A percentile compares a stretch with the other conserved stretches of the same genome.
Evolutionary conservation across 345 rosid genomes (phyloP).

Genomic region (Barbarea vulgaris): DNA sequence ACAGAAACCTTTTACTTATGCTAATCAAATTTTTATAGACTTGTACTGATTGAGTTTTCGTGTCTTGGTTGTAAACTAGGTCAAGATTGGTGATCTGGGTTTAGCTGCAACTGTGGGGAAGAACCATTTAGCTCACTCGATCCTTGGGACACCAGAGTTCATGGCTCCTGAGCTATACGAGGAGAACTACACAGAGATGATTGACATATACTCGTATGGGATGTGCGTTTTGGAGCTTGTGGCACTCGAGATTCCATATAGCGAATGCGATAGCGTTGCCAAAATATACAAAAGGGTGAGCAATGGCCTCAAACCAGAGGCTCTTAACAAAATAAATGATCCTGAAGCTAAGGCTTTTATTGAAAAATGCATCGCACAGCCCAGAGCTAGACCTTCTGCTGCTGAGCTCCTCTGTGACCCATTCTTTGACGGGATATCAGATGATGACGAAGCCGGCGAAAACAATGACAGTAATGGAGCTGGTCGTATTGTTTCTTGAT

Average conservation of each 20-base stretch:
- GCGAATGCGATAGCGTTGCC: conserved; percentile 74
- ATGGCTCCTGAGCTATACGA: conserved; percentile 96
- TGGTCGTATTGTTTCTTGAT: conserved; percentile 30
- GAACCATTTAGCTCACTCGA: conserved; percentile 72
- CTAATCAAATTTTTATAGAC: background rate
- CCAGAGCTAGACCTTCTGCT: conserved; percentile 71
- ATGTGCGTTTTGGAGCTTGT: conserved; percentile 90
- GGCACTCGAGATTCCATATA: conserved; percentile 71
- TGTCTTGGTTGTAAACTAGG: conserved; percentile 42
- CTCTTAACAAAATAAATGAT: conserved; percentile 62
- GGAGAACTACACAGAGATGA: conserved; percentile 75
- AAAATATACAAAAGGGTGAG: conserved; percentile 82
- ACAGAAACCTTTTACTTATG: background rate
- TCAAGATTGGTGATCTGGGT: conserved; percentile 91
- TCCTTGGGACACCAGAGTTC: conserved; percentile 88
- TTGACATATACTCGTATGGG: conserved; percentile 86
- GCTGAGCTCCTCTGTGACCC: conserved; percentile 67
- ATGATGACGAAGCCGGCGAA: conserved; percentile 54
- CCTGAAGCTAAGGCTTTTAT: conserved; percentile 68
- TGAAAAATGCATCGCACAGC: conserved; percentile 68
- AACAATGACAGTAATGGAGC: conserved; percentile 13
- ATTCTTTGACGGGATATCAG: conserved; percentile 60
- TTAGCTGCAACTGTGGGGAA: conserved; percentile 77
- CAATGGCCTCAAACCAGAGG: conserved; percentile 65
- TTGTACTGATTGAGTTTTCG: background rate